phyloP scores from a whole-genome alignment of 176 grass and related monocot species.

The Melocanna baccifera region DNA sequence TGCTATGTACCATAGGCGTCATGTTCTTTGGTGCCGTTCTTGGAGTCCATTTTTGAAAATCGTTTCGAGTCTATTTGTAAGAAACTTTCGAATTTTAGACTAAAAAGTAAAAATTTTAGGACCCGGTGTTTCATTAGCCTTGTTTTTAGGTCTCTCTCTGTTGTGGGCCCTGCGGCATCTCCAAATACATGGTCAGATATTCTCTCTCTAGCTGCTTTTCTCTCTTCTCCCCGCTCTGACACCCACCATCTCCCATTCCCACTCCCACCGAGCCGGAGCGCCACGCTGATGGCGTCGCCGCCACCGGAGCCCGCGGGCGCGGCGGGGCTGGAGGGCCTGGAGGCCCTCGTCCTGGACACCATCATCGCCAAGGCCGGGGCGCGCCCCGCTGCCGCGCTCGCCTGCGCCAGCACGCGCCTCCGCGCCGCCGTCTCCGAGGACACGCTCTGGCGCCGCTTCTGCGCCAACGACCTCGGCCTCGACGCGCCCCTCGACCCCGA shows the following conservation, averaged over 20 bases:
- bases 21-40: no score
- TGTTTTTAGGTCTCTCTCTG: no score
- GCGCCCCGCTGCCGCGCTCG: conserved; percentile 47
- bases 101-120: no score
- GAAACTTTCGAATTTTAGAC: no score
- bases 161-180: no score
- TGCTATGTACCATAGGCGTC: no score
- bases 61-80: no score
- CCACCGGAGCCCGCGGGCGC: background rate
- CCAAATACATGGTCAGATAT: background rate
- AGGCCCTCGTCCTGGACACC: conserved; percentile 58
- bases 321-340: conserved; percentile 48
- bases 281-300: conserved; percentile 21
- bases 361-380: conserved; percentile 57
- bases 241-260: background rate
- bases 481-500: conserved; percentile 59
- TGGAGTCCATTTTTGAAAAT: no score
- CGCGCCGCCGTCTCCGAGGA: conserved; percentile 51
- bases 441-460: conserved; percentile 66
- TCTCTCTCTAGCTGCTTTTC: background rate
- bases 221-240: background rate
- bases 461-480: conserved; percentile 56
- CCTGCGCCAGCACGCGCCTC: conserved; percentile 64
- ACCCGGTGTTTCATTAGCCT: no score
- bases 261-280: background rate